Evolutionary conservation across 495 filamentous ascomycete genomes (phyloP), one percentile per base, ranked within the genome.

Genomic region (Elaphomyces granulatus): DNA sequence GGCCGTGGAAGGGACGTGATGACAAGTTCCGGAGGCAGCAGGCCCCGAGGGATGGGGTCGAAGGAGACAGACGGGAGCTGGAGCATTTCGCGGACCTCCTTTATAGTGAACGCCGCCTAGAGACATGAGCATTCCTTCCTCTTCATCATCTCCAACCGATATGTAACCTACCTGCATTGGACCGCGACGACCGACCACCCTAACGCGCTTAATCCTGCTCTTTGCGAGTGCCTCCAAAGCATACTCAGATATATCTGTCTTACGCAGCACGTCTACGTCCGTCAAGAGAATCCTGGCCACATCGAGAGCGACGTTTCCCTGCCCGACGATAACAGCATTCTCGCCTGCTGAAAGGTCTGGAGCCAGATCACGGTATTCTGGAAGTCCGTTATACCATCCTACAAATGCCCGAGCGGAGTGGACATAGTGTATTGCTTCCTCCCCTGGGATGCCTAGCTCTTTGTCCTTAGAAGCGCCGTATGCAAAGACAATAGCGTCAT

Each of bases 331-430:
- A 14, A 93, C 75, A 3, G 85, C 92, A 47, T 87, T 74, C 34
- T 94, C 87, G 1, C 82, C 84, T 6, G 68, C 62, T 1, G 74
- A 74, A 10, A 96, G 72, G 50, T 85, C 74, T 1, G 88, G 90
- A 9, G 68, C 66, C n/a, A 94, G 60, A 47, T 74, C 56, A 17
- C 81, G 72, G 54, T 83, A 81, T 50, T 93, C 81, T 0, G 90
- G 92, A 0, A 94, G 69, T 14, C 92, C 87, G 53, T 96, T 96
- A 59, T 98, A 98, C 90, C 90, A 98, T 12, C 88, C 90, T 4
- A 98, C 92, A 58, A 96, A 98, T 36, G 84, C 81, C 4, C 90
- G 74, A 2, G 90, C 90, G 12, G 87, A 94, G 59, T 84, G 79
- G 26, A 98, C 77, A 31, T 84, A 83, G 8, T 64, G 63, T 23